Conservation (phyloP, 2,329 filamentous ascomycete species). For the Pyricularia grisea region DNA sequence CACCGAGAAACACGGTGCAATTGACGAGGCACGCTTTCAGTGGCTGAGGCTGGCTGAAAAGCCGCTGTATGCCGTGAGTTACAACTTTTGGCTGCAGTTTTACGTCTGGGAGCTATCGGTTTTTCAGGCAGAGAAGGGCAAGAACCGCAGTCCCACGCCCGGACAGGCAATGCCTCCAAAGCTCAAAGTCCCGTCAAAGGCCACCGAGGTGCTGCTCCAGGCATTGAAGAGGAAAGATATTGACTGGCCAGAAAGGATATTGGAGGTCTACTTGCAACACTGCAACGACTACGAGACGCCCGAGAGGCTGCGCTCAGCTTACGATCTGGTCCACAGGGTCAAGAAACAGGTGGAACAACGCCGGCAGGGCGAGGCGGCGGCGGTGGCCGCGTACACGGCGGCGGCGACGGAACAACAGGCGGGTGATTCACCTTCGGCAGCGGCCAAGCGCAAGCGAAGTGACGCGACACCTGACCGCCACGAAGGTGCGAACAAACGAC, state of each 20-base stretch:
- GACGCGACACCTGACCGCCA: constrained; percentile 43
- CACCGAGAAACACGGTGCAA: constrained; percentile 70
- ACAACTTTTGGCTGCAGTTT: constrained; percentile 90
- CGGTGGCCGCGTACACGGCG: constrained; percentile 43
- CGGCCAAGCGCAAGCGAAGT: constrained; percentile 68
- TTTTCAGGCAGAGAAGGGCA: constrained; percentile 37
- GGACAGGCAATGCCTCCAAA: constrained; percentile 17
- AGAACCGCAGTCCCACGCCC: constrained; percentile 42
- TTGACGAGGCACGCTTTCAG: constrained; percentile 65
- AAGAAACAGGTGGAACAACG: constrained; percentile 53
- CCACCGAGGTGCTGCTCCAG: constrained; percentile 67
- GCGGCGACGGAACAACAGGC: constrained; percentile 15
- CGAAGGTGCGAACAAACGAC: constrained; percentile 53
- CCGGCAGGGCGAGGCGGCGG: constrained; percentile 55
- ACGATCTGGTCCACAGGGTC: constrained; percentile 64
- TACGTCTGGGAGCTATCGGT: constrained; percentile 84
- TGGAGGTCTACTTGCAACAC: constrained; percentile 66
- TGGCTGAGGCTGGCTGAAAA: constrained; percentile 63
- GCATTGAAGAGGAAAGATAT: constrained; percentile 54
- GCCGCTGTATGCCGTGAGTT: constrained; percentile 62
- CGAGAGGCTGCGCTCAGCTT: constrained; percentile 61
- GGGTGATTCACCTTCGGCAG: constrained; percentile 25
- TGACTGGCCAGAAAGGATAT: constrained; percentile 68
- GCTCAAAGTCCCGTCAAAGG: constrained; percentile 44
- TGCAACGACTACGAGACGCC: constrained; percentile 87